Percentiles rank a stretch among this genome's conserved stretches.
Evolutionary conservation across 2,329 filamentous ascomycete species (phyloP).

Genomic region (Penicillium sclerotigenum): DNA sequence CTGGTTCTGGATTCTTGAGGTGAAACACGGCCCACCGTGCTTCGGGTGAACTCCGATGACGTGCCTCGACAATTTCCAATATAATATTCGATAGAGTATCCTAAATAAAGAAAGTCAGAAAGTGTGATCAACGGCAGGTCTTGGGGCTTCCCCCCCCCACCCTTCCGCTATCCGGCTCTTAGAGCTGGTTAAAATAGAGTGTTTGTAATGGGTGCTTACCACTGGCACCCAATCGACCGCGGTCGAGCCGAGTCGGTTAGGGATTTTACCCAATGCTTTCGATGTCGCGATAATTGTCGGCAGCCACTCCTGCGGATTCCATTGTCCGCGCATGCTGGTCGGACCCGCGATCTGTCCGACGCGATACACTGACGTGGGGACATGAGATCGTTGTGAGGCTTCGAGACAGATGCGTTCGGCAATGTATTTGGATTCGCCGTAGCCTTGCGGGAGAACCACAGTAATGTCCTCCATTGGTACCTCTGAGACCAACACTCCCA

Average conservation of each 20-base stretch:
- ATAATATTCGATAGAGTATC: constrained; percentile 44
- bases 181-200: neutral
- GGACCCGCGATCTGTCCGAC: constrained; percentile 39
- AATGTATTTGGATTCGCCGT: constrained; percentile 38
- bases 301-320: constrained; percentile 59
- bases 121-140: neutral
- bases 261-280: constrained; percentile 49
- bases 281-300: constrained; percentile 52
- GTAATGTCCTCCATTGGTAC: constrained; percentile 20
- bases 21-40: constrained; percentile 40
- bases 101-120: constrained; percentile 17
- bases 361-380: constrained; percentile 28
- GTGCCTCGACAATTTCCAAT: constrained; percentile 46
- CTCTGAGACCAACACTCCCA: constrained; percentile 29
- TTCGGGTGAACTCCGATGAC: constrained; percentile 15
- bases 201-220: constrained; percentile 7
- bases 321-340: constrained; percentile 42
- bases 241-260: constrained; percentile 44
- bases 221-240: constrained; percentile 50
- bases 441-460: constrained; percentile 36
- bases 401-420: constrained; percentile 46
- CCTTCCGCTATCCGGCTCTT: neutral
- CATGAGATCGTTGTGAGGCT: constrained; percentile 21
- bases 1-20: constrained; percentile 47
- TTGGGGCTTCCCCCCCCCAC: too few species aligned